Evolutionary conservation across 2,329 filamentous ascomycete species (phyloP).

Genomic region (Stemphylium vesicarium): DNA sequence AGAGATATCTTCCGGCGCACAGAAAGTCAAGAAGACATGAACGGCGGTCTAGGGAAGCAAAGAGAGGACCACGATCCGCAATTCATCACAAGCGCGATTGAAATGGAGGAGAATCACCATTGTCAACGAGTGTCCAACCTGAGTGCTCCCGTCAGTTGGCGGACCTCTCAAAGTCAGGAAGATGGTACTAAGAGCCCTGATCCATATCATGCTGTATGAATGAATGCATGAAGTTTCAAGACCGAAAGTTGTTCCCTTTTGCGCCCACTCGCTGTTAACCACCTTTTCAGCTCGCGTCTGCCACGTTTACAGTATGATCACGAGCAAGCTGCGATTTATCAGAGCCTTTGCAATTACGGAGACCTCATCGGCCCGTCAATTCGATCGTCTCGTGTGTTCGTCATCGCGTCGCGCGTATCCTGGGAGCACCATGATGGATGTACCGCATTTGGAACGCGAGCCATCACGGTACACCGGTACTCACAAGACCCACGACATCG

Average conservation of each 20-base stretch:
- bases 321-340: background rate
- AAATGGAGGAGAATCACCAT: conserved; percentile 29
- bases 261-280: background rate
- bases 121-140: conserved; percentile 12
- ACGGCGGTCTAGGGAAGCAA: conserved; percentile 24
- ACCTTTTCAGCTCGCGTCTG: no score
- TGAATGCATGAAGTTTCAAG: conserved; percentile 6
- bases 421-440: conserved; percentile 35
- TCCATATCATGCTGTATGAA: conserved; percentile 17
- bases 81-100: conserved; percentile 37
- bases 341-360: background rate
- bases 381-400: background rate
- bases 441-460: conserved; percentile 8
- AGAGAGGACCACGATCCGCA: conserved; percentile 20
- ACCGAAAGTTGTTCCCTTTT: conserved; percentile 4
- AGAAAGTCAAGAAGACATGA: conserved; percentile 33
- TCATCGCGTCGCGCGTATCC: background rate
- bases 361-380: background rate
- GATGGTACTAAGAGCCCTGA: conserved; percentile 17
- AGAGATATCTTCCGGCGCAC: conserved; percentile 22
- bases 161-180: conserved; percentile 11
- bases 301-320: background rate
- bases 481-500: background rate
- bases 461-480: conserved; percentile 31
- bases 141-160: conserved; percentile 20